Conservation (phyloP, 345 rosid species). For the Acer yangbiense region DNA sequence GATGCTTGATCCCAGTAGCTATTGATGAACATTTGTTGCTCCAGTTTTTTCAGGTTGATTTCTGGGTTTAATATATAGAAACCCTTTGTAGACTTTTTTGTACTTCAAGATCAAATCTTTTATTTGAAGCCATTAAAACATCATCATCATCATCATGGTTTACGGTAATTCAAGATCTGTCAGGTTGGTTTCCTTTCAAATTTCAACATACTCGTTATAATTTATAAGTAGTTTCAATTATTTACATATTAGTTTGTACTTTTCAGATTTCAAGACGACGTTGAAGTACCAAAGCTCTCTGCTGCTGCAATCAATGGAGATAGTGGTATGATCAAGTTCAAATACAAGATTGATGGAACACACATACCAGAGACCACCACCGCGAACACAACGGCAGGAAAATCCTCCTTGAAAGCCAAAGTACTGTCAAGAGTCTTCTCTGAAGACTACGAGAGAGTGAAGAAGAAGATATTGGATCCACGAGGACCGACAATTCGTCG, state of each 20-base stretch:
- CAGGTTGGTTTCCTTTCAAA: conserved; percentile 48
- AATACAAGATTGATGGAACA: conserved; percentile 52
- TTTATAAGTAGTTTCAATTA: too few species aligned
- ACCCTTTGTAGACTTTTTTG: not conserved
- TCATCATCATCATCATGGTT: conserved; percentile 30
- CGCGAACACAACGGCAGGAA: conserved; percentile 28
- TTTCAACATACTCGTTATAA: conserved; percentile 3
- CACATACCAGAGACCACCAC: conserved; percentile 37
- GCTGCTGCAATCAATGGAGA: conserved; percentile 43
- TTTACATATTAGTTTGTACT: not conserved
- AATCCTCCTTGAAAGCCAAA: conserved; percentile 63
- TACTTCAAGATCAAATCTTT: conserved; percentile 17
- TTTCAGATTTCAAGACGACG: conserved; percentile 64
- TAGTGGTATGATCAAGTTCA: conserved; percentile 36
- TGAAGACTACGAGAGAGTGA: conserved; percentile 66
- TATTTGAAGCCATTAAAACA: conserved; percentile 2
- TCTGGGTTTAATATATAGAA: conserved; percentile 1
- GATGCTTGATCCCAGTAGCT: conserved; percentile 25
- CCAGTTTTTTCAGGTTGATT: conserved; percentile 15
- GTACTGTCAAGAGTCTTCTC: conserved; percentile 77
- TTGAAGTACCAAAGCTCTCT: conserved; percentile 42
- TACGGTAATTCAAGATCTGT: conserved; percentile 63
- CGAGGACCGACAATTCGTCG: conserved; percentile 54
- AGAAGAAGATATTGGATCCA: conserved; percentile 74
- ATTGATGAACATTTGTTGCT: conserved; percentile 12